These are phyloP conservation scores for Termitomyces sp. DNA, from an alignment of 1,284 basidiomycete species.

Conservation along the genomic window DNA sequence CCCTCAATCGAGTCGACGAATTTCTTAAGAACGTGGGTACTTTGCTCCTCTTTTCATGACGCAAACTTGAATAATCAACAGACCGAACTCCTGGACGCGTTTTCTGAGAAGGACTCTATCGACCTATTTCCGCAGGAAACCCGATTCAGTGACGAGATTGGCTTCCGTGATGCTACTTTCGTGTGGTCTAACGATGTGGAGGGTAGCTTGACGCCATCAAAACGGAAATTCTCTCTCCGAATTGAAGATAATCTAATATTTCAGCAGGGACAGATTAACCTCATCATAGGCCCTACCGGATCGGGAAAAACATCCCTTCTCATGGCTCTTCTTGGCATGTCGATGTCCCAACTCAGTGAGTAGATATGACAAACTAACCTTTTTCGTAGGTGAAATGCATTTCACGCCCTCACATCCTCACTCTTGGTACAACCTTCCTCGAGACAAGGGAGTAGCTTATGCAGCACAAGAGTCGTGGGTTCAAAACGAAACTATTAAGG, in stretches of 20 bases:
- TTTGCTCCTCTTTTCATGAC: neutral
- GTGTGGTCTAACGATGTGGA: constrained; percentile 36
- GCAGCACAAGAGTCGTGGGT: constrained; percentile 81
- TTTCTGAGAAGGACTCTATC: constrained; percentile 26
- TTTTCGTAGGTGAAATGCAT: constrained; percentile 50
- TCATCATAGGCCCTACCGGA: constrained; percentile 61
- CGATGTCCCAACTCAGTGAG: neutral
- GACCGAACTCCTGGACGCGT: constrained; percentile 52
- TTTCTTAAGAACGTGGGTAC: constrained; percentile 25
- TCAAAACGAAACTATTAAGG: constrained; percentile 45
- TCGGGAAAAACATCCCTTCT: constrained; percentile 47
- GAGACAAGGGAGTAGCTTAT: constrained; percentile 63
- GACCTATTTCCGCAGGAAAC: constrained; percentile 15
- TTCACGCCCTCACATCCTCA: constrained; percentile 51
- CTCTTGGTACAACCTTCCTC: constrained; percentile 64
- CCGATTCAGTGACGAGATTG: constrained; percentile 25
- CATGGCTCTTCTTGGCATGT: constrained; percentile 49
- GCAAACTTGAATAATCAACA: constrained; percentile 17
- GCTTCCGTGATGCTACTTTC: constrained; percentile 40
- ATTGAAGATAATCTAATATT: constrained; percentile 55
- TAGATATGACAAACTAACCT: neutral
- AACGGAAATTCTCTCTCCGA: constrained; percentile 41
- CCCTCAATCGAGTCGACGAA: constrained; percentile 20
- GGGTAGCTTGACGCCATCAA: constrained; percentile 28
- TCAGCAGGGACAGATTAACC: constrained; percentile 52